These are phyloP conservation scores for Akanthomyces muscarius DNA, from an alignment of 2,329 filamentous ascomycete genomes.

Conservation along the genomic window DNA sequence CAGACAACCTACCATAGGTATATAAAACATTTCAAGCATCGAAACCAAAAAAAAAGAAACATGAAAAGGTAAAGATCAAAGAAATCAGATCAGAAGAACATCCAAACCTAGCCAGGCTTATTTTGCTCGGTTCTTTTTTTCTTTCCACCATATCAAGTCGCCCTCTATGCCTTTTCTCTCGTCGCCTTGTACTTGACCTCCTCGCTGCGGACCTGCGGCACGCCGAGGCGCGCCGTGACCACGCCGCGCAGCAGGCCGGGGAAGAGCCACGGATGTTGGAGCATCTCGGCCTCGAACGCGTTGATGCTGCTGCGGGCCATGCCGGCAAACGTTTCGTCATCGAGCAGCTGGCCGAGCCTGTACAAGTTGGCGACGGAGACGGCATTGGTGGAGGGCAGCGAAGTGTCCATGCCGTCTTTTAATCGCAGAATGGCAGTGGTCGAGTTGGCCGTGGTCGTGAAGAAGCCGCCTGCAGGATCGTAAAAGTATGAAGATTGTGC, in stretches of 20 bases:
- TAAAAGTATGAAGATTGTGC: conserved; percentile 75
- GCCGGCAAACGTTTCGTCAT: conserved; percentile 58
- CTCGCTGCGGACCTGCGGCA: conserved; percentile 36
- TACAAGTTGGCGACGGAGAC: conserved; percentile 85
- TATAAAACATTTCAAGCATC: not conserved
- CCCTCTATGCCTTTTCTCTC: conserved; percentile 22
- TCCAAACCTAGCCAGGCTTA: not conserved
- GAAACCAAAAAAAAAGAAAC: conserved; percentile 11
- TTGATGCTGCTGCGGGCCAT: conserved; percentile 70
- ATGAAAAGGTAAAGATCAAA: conserved; percentile 15
- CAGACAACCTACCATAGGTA: conserved; percentile 1
- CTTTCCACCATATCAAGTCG: not conserved
- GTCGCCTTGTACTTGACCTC: conserved; percentile 26
- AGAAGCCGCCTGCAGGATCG: conserved; percentile 68
- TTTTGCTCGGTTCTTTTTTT: not conserved
- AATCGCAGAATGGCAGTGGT: conserved; percentile 75
- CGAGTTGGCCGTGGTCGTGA: conserved; percentile 60
- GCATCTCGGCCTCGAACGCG: conserved; percentile 85
- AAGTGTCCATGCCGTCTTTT: conserved; percentile 93
- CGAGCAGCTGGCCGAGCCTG: conserved; percentile 67
- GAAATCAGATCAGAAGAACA: not conserved
- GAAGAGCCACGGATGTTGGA: conserved; percentile 92
- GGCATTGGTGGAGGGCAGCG: conserved; percentile 85
- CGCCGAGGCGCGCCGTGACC: conserved; percentile 69
- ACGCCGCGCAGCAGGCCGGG: conserved; percentile 73